A percentile compares a stretch with the other conserved stretches of the same genome.
phyloP scores from a whole-genome alignment of 345 rosid genomes.

The Camelina sativa region DNA sequence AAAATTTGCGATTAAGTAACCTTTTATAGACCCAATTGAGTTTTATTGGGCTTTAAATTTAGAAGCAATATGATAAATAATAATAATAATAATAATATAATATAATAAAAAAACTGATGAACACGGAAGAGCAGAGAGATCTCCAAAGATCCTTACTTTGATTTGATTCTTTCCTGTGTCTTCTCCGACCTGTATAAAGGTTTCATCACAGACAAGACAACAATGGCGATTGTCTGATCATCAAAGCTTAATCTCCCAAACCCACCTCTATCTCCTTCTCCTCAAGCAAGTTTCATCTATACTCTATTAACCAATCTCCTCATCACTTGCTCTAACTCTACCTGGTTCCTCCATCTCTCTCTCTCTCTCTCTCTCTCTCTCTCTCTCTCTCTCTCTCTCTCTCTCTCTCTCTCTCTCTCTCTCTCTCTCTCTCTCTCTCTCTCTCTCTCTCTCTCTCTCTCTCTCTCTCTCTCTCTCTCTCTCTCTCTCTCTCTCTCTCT shows the following conservation, averaged over 20 bases:
- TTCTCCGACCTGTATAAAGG: constrained; percentile 11
- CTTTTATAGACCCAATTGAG: background rate
- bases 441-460: too few species aligned
- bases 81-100: too few species aligned
- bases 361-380: too few species aligned
- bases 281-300: constrained; percentile 52
- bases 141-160: too few species aligned
- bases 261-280: constrained; percentile 46
- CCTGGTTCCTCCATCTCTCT: constrained; percentile 69
- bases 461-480: too few species aligned
- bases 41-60: background rate
- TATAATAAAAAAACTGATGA: background rate
- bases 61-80: too few species aligned
- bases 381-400: too few species aligned
- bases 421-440: too few species aligned
- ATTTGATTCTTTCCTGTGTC: background rate
- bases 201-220: constrained; percentile 7
- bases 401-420: too few species aligned
- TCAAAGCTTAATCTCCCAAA: constrained; percentile 52
- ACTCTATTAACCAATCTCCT: constrained; percentile 68
- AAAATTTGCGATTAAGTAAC: background rate
- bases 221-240: constrained; percentile 55
- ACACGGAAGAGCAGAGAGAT: too few species aligned
- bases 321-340: constrained; percentile 68
- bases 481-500: too few species aligned